Evolutionary conservation across 2,329 filamentous ascomycete genomes (phyloP).

Genomic region (Emericellopsis atlantica): DNA sequence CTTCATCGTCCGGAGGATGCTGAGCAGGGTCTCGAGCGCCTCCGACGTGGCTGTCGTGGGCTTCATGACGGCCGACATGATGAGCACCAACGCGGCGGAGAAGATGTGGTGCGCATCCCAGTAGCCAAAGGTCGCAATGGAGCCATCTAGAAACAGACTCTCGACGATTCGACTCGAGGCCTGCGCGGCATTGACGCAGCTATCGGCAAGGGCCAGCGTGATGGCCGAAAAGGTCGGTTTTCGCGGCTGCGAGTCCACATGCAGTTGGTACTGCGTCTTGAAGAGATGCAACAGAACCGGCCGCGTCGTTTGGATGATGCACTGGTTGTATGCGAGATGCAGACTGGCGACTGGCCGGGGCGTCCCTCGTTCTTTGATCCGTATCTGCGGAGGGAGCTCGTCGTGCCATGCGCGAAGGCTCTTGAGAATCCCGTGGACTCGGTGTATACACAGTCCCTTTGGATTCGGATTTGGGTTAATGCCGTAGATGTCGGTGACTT

Average conservation of each 20-base stretch:
- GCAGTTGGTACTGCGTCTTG: conserved; percentile 13
- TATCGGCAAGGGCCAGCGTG: conserved; percentile 16
- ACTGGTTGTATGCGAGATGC: conserved; percentile 18
- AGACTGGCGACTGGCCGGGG: conserved; percentile 12
- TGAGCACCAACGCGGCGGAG: conserved; percentile 14
- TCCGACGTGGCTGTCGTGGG: conserved; percentile 12
- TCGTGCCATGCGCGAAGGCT: conserved; percentile 15
- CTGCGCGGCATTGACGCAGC: conserved; percentile 17
- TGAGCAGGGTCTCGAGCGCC: conserved; percentile 13
- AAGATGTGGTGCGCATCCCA: conserved; percentile 20
- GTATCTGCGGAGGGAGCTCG: conserved; percentile 9
- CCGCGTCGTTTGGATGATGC: conserved; percentile 19
- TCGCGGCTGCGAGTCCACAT: neutral
- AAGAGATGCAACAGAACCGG: conserved; percentile 17
- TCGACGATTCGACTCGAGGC: conserved; percentile 14
- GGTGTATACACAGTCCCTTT: conserved; percentile 14
- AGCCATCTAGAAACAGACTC: conserved; percentile 8
- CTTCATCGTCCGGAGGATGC: conserved; percentile 14
- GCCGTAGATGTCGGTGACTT: conserved; percentile 14
- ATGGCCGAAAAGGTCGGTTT: conserved; percentile 15
- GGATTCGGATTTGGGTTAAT: conserved; percentile 6
- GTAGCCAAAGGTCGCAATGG: conserved; percentile 15
- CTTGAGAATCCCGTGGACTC: conserved; percentile 14
- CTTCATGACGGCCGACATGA: conserved; percentile 18
- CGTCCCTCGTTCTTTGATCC: conserved; percentile 11